A percentile compares a stretch with the other conserved stretches of the same genome.
Evolutionary conservation across 2,329 filamentous ascomycete genomes (phyloP).

Genomic region (Ophiognomonia clavigignenti-juglandacearum): DNA sequence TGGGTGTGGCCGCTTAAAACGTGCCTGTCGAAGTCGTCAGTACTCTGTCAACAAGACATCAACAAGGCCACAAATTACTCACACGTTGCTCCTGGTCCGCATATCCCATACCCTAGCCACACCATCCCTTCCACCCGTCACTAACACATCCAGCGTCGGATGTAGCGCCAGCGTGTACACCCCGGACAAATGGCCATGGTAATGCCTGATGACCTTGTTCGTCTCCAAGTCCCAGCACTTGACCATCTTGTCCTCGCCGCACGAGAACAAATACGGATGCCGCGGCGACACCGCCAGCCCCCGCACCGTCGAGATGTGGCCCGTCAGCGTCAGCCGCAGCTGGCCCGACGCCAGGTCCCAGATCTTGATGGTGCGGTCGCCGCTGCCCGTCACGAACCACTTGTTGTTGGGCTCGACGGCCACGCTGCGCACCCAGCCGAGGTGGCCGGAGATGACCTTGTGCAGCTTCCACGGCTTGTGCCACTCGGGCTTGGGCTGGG

Average conservation of each 20-base stretch:
- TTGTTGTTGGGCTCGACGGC: conserved; percentile 94
- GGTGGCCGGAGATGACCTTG: conserved; percentile 92
- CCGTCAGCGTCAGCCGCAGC: conserved; percentile 81
- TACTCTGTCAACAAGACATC: not conserved
- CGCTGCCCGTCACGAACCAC: conserved; percentile 95
- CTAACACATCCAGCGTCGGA: conserved; percentile 88
- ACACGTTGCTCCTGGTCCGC: conserved; percentile 87
- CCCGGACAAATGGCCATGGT: conserved; percentile 93
- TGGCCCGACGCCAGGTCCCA: conserved; percentile 91
- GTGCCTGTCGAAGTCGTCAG: conserved; percentile 41
- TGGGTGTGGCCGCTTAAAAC: conserved; percentile 87
- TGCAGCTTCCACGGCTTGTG: conserved; percentile 98
- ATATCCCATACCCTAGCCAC: conserved; percentile 98
- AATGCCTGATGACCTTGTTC: conserved; percentile 98
- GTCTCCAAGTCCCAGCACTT: conserved; percentile 99
- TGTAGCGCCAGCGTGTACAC: conserved; percentile 94
- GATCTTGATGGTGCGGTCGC: conserved; percentile 96
- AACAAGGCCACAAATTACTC: not conserved
- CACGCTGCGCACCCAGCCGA: conserved; percentile 88
- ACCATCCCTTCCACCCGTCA: conserved; percentile 91
- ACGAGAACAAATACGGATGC: conserved; percentile 96
- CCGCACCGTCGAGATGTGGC: conserved; percentile 89
- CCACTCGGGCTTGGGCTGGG: conserved; percentile 76
- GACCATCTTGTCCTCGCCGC: conserved; percentile 99
- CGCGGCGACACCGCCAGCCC: conserved; percentile 88